phyloP scores from a whole-genome alignment of 129 eudicot genomes.

The Flaveria linearis region DNA sequence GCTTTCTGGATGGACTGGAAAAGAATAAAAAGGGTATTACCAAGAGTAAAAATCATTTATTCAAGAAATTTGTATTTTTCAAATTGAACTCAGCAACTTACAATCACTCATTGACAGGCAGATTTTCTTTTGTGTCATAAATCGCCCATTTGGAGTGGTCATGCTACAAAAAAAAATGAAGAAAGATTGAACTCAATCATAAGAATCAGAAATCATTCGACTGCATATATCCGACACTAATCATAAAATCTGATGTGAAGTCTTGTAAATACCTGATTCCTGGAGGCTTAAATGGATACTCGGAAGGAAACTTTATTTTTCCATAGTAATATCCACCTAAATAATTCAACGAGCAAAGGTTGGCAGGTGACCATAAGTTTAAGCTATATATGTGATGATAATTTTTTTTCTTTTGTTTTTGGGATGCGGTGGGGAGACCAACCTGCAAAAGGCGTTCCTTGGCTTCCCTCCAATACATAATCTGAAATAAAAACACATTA shows the following conservation, averaged over 20 bases:
- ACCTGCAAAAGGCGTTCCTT: slow-evolving; percentile 99
- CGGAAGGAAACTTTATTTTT: slow-evolving; percentile 91
- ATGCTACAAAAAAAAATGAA: slow-evolving; percentile 53
- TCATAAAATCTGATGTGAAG: slow-evolving; percentile 8
- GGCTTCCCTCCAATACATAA: slow-evolving; percentile 96
- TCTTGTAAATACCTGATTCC: slow-evolving; percentile 64
- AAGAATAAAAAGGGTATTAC: slow-evolving; percentile 5
- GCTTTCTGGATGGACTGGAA: slow-evolving; percentile 92
- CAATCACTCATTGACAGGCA: slow-evolving; percentile 98
- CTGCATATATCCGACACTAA: not conserved
- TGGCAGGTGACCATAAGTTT: not conserved
- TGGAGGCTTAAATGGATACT: slow-evolving; percentile 96
- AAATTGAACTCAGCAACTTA: slow-evolving; percentile 45
- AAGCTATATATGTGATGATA: not conserved
- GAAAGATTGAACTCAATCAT: slow-evolving; percentile 4
- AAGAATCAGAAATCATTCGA: slow-evolving; percentile 7
- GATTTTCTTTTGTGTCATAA: slow-evolving; percentile 87
- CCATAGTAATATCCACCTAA: slow-evolving; percentile 98
- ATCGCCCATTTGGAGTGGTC: slow-evolving; percentile 99
- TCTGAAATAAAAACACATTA: slow-evolving; percentile 46
- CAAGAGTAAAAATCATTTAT: not conserved
- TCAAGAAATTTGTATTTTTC: slow-evolving; percentile 1
- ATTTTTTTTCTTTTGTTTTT: not conserved
- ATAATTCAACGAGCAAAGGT: not conserved
- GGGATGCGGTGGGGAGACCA: not conserved